These are phyloP conservation scores for Globisporangium uncinulatum DNA, from an alignment of 352 stramenopile genomes.

Conservation along the genomic window DNA sequence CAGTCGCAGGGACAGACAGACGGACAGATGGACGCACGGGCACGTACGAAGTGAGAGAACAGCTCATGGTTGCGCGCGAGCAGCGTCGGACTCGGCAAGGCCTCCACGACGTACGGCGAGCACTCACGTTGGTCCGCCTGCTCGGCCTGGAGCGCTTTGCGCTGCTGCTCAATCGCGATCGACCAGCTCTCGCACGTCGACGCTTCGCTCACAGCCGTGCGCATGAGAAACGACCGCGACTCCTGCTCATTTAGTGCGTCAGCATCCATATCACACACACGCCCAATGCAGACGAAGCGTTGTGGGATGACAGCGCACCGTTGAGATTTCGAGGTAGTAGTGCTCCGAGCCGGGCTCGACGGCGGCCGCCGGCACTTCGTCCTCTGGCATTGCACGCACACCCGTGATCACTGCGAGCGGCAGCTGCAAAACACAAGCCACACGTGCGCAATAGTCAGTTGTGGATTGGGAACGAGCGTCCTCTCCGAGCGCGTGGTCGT, in stretches of 20 bases:
- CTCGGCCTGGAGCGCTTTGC: slow-evolving; percentile 56
- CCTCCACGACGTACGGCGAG: slow-evolving; percentile 21
- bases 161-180: slow-evolving; percentile 78
- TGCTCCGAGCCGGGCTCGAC: slow-evolving; percentile 58
- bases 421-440: slow-evolving; percentile 22
- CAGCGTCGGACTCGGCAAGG: slow-evolving; percentile 60
- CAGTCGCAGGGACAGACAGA: slow-evolving; percentile 5
- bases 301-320: too few relatives aligned
- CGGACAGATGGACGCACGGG: slow-evolving; percentile 1
- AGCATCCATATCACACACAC: too few relatives aligned
- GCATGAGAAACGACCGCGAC: slow-evolving; percentile 74
- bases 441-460: neutral
- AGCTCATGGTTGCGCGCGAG: slow-evolving; percentile 72
- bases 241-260: slow-evolving; percentile 27
- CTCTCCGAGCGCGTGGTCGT: neutral
- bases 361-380: slow-evolving; percentile 43
- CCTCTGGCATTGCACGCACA: slow-evolving; percentile 73
- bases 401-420: slow-evolving; percentile 55
- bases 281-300: neutral
- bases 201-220: slow-evolving; percentile 50
- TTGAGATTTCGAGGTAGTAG: slow-evolving; percentile 81
- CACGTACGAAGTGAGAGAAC: slow-evolving; percentile 79
- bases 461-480: neutral
- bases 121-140: slow-evolving; percentile 52
- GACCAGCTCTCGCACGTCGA: slow-evolving; percentile 83